Base-by-base conservation (phyloP, 768 basidiomycete genomes). In the Mycena rebaudengoi region DNA sequence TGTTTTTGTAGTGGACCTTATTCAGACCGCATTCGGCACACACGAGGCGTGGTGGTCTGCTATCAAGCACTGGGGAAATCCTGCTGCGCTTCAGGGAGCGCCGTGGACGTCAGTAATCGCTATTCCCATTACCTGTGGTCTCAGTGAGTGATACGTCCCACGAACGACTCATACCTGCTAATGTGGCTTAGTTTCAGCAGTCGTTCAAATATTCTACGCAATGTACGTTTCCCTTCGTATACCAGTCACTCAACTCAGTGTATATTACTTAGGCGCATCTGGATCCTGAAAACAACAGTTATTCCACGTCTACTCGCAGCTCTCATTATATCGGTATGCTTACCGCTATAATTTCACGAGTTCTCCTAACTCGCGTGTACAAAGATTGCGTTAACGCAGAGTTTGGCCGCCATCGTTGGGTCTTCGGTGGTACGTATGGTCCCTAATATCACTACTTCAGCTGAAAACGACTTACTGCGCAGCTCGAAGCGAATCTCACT, bases 41-140 rank as follows among this genome's bases (percentile, higher is more conserved):
- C 60, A 62, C 28, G 51, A 53, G 40, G 25, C 60, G 11, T 62
- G 60, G 60, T 62, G 60, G 60, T 62, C 29, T 26, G 23, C 43
- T 1, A 39, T 62, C 29, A 1, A 53, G n/a, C 45, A 46, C 33
- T 62, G 60, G 60, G 60, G 60, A 10, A 62, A 62, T 48, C 1
- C 37, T 18, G 7, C 33, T 21, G 14, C 51, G 2, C 52, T 62
- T 7, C 60, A 62, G 33, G 13, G 28, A 18, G 51, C 21, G 23
- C 35, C 60, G 5, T 54, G 51, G 60, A 62, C 60, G 1, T 5
- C 51, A 1, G 7, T 54, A 3, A 18, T 54, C 2, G n/a, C n/a
- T n/a, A 46, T 25, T 33, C 60, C 60, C 21, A 62, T 62, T 8
- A 28, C 32, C 21, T 54, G 60, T 29, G 60, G 60, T 4, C 37